Evolutionary conservation across 106 monocot species (phyloP), one percentile per base, ranked within the genome.

Genomic region (Vanilla planifolia): DNA sequence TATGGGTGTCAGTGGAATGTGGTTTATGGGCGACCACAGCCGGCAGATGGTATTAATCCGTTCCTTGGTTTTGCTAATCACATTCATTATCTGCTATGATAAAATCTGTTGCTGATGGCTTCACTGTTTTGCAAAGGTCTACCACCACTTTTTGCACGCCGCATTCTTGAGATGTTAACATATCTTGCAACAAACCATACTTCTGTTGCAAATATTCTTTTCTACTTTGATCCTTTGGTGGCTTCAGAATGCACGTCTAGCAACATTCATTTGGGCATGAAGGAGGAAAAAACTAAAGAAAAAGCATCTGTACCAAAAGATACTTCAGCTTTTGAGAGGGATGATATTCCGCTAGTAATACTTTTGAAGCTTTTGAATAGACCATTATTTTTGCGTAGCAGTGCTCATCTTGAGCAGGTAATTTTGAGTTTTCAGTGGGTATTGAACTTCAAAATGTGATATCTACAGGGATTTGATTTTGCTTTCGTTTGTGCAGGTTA

Each of bases 321-420:
- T 22, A 20, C 43, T 21, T 56, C 24, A 27, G 24, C 33, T 42
- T 3, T 61, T 26, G 63, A 63, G 1, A 72, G 73, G 44, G 69
- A 22, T 27, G 55, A 71, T 35, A 68, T 52, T 19, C 83, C 88
- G 47, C 29, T 88, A 28, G 22, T 80, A 43, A 22, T 83, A 28
- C 74, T 88, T 65, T 71, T 88, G 51, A 89, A 80, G 65, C 79
- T 89, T 17, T 60, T 89, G 41, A 79, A 71, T 13, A 73, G 51
- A 62, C 88, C 88, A 42, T 65, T 89, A 28, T 89, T 83, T 76
- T 69, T 80, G 48, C 79, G 80, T 11, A 89, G 83, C 59, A 71
- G 48, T 48, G 73, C 71, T 28, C 79, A 83, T 74, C 79, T 89
- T 77, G 88, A 89, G 61, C 83, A 83, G 88, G 88, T 84, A 71